These are phyloP conservation scores for Aspergillus egyptiacus DNA, from an alignment of 495 filamentous ascomycete genomes.

Conservation along the genomic window DNA sequence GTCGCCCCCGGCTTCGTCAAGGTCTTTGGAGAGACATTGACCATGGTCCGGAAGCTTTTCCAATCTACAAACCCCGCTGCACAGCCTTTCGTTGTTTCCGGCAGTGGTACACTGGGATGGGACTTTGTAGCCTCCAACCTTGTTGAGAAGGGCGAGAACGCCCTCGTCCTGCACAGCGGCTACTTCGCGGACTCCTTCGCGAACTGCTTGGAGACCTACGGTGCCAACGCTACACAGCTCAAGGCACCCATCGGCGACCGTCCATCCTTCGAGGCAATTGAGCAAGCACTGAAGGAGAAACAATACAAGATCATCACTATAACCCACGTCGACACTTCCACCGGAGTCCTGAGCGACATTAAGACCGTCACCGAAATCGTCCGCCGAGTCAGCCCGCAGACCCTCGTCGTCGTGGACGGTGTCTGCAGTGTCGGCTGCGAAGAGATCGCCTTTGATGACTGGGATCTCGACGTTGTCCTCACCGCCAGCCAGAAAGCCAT, in stretches of 20 bases:
- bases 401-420: slow-evolving; percentile 86
- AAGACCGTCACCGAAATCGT: slow-evolving; percentile 76
- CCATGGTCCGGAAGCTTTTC: slow-evolving; percentile 87
- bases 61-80: slow-evolving; percentile 73
- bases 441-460: slow-evolving; percentile 91
- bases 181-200: slow-evolving; percentile 97
- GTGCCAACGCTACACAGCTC: slow-evolving; percentile 80
- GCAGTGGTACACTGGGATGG: slow-evolving; percentile 95
- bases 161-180: slow-evolving; percentile 86
- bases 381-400: slow-evolving; percentile 79
- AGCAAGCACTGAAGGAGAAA: slow-evolving; percentile 80
- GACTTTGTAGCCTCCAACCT: slow-evolving; percentile 91
- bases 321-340: slow-evolving; percentile 96
- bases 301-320: slow-evolving; percentile 88
- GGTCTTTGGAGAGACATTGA: slow-evolving; percentile 82
- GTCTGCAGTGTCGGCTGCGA: slow-evolving; percentile 96
- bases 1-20: slow-evolving; percentile 82
- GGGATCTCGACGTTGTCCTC: slow-evolving; percentile 87
- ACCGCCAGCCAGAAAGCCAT: slow-evolving; percentile 96
- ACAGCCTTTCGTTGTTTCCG: slow-evolving; percentile 89
- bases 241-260: slow-evolving; percentile 84
- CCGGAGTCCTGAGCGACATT: slow-evolving; percentile 87
- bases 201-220: slow-evolving; percentile 85
- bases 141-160: slow-evolving; percentile 79
- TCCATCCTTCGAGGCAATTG: slow-evolving; percentile 79